Evolutionary conservation across 1,284 basidiomycete species (phyloP).

Genomic region (Schizophyllum amplum): DNA sequence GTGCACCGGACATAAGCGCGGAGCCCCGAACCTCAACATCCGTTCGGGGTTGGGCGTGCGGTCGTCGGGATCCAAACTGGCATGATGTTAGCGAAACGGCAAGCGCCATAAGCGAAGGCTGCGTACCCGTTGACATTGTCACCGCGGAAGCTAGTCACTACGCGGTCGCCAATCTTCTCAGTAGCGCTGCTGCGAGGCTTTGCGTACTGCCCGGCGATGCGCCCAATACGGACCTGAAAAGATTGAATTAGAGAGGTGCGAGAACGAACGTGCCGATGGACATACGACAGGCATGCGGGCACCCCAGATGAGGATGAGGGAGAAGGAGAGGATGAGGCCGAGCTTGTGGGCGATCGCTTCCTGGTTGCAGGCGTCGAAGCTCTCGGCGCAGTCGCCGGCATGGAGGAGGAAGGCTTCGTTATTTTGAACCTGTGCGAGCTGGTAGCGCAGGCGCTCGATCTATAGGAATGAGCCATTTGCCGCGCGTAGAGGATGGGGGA

Average conservation of each 20-base stretch:
- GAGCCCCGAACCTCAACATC: conserved; percentile 64
- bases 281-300: conserved; percentile 81
- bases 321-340: conserved; percentile 92
- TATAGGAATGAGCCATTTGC: conserved; percentile 23
- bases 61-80: conserved; percentile 62
- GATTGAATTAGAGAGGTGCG: background rate
- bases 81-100: conserved; percentile 4
- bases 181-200: conserved; percentile 88
- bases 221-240: conserved; percentile 71
- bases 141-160: conserved; percentile 81
- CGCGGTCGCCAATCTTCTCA: conserved; percentile 66
- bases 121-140: conserved; percentile 91
- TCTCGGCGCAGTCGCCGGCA: conserved; percentile 95
- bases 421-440: conserved; percentile 75
- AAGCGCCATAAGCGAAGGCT: too few species aligned
- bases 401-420: conserved; percentile 92
- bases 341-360: conserved; percentile 93
- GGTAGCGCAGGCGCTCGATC: conserved; percentile 82
- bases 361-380: conserved; percentile 87
- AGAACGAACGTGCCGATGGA: conserved; percentile 12
- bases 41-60: conserved; percentile 86
- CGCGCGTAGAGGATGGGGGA: conserved; percentile 4
- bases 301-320: conserved; percentile 91
- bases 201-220: conserved; percentile 95
- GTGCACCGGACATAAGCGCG: background rate